These are phyloP conservation scores for Rhinocladiella similis DNA, from an alignment of 2,329 filamentous ascomycete species.

Conservation along the genomic window DNA sequence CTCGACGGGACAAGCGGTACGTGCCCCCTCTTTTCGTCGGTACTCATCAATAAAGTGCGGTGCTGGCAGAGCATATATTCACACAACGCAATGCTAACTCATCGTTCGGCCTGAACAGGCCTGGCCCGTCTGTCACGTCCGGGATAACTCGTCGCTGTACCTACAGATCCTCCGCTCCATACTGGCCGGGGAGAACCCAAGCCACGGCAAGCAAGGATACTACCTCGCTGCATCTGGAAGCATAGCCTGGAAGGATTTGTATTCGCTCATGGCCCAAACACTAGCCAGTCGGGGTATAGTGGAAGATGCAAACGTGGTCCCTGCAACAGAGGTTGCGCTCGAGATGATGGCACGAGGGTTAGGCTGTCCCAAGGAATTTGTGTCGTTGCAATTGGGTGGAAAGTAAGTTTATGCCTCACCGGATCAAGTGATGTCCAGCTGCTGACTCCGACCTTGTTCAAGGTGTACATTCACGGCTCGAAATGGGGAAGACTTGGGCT, in stretches of 20 bases:
- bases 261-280: conserved; percentile 45
- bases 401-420: conserved; percentile 30
- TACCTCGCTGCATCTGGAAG: conserved; percentile 53
- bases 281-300: conserved; percentile 44
- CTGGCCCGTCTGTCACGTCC: conserved; percentile 56
- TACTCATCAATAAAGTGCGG: neutral
- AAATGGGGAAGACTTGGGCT: conserved; percentile 46
- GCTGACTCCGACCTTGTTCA: conserved; percentile 1
- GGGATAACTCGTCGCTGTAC: conserved; percentile 50
- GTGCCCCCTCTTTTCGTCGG: neutral
- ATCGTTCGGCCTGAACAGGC: conserved; percentile 31
- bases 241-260: conserved; percentile 55
- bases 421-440: neutral
- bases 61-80: neutral
- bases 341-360: conserved; percentile 45
- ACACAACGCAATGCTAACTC: neutral
- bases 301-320: conserved; percentile 37
- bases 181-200: conserved; percentile 39
- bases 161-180: conserved; percentile 48
- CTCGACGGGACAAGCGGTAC: neutral
- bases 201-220: conserved; percentile 48
- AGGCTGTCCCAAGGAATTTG: conserved; percentile 35
- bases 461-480: conserved; percentile 48
- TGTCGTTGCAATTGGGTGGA: conserved; percentile 45
- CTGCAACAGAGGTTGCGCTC: conserved; percentile 39